Conservation (phyloP, 495 filamentous ascomycete genomes). For the Hypoxylon intermedium region DNA sequence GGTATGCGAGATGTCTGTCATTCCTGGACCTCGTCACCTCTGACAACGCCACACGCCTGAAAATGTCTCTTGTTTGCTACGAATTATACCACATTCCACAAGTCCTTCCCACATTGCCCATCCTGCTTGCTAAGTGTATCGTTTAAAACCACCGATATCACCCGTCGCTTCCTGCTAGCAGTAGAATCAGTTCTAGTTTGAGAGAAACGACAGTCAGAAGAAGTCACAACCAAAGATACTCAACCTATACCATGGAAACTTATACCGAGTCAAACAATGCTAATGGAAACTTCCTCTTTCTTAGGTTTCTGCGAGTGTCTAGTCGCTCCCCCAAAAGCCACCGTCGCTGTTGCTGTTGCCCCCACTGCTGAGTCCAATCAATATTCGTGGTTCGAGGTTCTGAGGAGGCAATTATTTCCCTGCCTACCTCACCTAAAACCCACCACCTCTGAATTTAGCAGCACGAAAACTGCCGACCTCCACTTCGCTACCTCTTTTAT, state of each 20-base stretch:
- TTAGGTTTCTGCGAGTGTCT: slow-evolving; percentile 36
- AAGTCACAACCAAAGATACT: not conserved
- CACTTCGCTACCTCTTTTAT: slow-evolving; percentile 23
- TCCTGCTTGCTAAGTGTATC: slow-evolving; percentile 7
- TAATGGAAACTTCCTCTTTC: slow-evolving; percentile 37
- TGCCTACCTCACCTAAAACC: slow-evolving; percentile 37
- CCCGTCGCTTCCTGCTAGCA: not conserved
- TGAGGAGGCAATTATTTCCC: slow-evolving; percentile 39
- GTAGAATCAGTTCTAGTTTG: slow-evolving; percentile 3
- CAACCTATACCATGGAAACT: slow-evolving; percentile 38
- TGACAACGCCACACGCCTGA: slow-evolving; percentile 40
- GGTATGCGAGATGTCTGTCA: slow-evolving; percentile 34
- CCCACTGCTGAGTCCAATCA: slow-evolving; percentile 6
- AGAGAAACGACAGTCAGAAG: not conserved
- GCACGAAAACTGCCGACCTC: slow-evolving; percentile 26
- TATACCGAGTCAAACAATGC: slow-evolving; percentile 38
- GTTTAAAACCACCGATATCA: slow-evolving; percentile 24
- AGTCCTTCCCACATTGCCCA: slow-evolving; percentile 27
- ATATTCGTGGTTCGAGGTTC: slow-evolving; percentile 32
- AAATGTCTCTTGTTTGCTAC: slow-evolving; percentile 39
- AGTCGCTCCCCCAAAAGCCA: slow-evolving; percentile 26
- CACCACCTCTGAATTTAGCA: slow-evolving; percentile 33
- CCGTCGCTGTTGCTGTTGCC: slow-evolving; percentile 20
- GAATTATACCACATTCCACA: slow-evolving; percentile 37
- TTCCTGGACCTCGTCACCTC: slow-evolving; percentile 37